Conservation (phyloP, 106 monocot species). For the Gastrodia elata region DNA sequence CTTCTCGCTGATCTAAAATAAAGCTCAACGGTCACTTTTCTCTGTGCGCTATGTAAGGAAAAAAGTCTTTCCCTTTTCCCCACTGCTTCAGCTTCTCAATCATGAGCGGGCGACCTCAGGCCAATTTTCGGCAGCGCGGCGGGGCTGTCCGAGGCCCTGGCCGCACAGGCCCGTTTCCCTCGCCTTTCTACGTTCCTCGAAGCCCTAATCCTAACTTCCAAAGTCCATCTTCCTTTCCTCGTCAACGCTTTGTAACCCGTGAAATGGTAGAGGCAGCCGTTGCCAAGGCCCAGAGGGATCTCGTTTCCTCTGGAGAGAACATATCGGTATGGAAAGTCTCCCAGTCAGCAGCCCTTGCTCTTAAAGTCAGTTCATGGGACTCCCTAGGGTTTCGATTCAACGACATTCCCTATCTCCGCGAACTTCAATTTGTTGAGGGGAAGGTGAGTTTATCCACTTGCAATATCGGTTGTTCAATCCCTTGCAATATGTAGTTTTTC, state of each 20-base stretch:
- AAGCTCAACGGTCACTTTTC: too few species aligned
- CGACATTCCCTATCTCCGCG: constrained; percentile 13
- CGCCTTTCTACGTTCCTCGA: too few species aligned
- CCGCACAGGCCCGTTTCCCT: too few species aligned
- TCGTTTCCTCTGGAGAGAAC: constrained; percentile 14
- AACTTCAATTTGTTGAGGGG: constrained; percentile 12
- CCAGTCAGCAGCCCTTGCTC: constrained; percentile 10
- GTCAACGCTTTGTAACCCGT: neutral
- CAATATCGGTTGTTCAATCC: neutral
- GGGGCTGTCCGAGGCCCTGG: too few species aligned
- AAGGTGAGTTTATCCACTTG: constrained; percentile 12
- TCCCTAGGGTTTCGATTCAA: constrained; percentile 5
- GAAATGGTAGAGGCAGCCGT: constrained; percentile 25
- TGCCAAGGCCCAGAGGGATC: constrained; percentile 7
- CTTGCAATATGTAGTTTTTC: too few species aligned
- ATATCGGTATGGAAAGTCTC: constrained; percentile 21
- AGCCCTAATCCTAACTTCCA: constrained; percentile 2
- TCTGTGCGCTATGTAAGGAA: too few species aligned
- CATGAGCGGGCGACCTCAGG: too few species aligned
- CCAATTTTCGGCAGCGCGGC: too few species aligned
- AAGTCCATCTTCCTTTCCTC: neutral
- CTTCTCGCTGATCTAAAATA: too few species aligned
- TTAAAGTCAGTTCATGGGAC: constrained; percentile 22
- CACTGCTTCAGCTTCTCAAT: too few species aligned
- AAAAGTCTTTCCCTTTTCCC: too few species aligned